phyloP scores from a whole-genome alignment of 768 basidiomycete species.

The Clathrus columnatus region DNA sequence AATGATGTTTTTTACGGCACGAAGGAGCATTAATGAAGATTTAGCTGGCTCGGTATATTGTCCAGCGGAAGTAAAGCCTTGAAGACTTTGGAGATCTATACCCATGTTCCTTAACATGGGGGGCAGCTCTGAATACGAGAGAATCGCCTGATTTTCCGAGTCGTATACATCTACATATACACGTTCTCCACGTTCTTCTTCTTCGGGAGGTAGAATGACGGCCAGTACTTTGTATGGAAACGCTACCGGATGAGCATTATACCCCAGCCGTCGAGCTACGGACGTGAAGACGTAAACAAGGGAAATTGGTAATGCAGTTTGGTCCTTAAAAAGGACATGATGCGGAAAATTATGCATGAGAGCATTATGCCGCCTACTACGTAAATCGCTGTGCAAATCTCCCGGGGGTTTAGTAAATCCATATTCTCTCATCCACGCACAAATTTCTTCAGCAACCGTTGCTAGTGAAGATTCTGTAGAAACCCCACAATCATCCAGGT shows the following conservation, averaged over 20 bases:
- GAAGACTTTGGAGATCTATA: slow-evolving; percentile 1
- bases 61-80: background rate
- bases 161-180: slow-evolving; percentile 38
- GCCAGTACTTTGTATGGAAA: slow-evolving; percentile 50
- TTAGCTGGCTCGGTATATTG: slow-evolving; percentile 23
- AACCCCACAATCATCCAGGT: slow-evolving; percentile 24
- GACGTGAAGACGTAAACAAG: slow-evolving; percentile 51
- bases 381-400: slow-evolving; percentile 33
- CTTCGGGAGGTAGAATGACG: slow-evolving; percentile 34
- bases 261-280: slow-evolving; percentile 41
- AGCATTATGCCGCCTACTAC: too few species aligned
- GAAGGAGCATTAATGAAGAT: slow-evolving; percentile 30
- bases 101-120: slow-evolving; percentile 12
- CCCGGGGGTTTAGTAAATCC: slow-evolving; percentile 34
- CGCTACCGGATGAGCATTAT: slow-evolving; percentile 44
- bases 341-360: slow-evolving; percentile 55
- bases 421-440: slow-evolving; percentile 38
- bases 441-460: slow-evolving; percentile 35
- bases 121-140: slow-evolving; percentile 7
- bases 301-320: slow-evolving; percentile 48
- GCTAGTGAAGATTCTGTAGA: slow-evolving; percentile 25
- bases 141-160: slow-evolving; percentile 12
- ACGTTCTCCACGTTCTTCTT: slow-evolving; percentile 26
- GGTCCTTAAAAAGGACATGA: slow-evolving; percentile 41
- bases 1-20: slow-evolving; percentile 33